phyloP scores from a whole-genome alignment of 2,329 filamentous ascomycete genomes.

The Colletotrichum echinochloae region DNA sequence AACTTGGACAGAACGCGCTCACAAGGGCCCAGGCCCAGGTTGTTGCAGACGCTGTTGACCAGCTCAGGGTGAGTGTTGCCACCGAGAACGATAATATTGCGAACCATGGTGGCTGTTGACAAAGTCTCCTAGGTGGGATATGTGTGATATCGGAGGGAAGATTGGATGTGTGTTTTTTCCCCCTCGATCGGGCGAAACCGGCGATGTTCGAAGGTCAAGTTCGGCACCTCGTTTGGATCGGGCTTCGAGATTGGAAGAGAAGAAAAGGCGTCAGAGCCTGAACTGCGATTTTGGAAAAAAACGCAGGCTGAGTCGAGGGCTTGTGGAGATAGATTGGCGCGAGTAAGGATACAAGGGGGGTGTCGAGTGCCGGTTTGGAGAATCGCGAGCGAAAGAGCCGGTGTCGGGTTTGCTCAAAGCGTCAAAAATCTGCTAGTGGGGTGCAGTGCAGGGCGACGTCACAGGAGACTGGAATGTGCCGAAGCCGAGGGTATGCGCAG shows the following conservation, averaged over 20 bases:
- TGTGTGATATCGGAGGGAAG: background rate
- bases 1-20: conserved; percentile 91
- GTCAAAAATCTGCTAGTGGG: conserved; percentile 42
- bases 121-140: background rate
- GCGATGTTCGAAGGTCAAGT: conserved; percentile 8
- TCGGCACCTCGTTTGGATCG: background rate
- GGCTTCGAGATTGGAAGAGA: background rate
- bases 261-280: background rate
- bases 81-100: conserved; percentile 93
- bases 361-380: conserved; percentile 36
- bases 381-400: conserved; percentile 36
- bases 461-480: conserved; percentile 33
- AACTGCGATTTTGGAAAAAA: background rate
- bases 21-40: conserved; percentile 87
- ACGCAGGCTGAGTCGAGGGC: conserved; percentile 8
- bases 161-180: background rate
- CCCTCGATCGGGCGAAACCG: conserved; percentile 30
- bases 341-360: conserved; percentile 10
- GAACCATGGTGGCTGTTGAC: conserved; percentile 73
- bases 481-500: conserved; percentile 36
- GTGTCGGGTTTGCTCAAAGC: conserved; percentile 39
- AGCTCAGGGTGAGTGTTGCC: conserved; percentile 93
- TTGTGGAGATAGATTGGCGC: background rate
- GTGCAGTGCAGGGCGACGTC: conserved; percentile 37
- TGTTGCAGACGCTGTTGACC: conserved; percentile 86